These are phyloP conservation scores for Dimargaris verticillata DNA, from an alignment of 192 early-diverging fungal genomes.

Conservation along the genomic window DNA sequence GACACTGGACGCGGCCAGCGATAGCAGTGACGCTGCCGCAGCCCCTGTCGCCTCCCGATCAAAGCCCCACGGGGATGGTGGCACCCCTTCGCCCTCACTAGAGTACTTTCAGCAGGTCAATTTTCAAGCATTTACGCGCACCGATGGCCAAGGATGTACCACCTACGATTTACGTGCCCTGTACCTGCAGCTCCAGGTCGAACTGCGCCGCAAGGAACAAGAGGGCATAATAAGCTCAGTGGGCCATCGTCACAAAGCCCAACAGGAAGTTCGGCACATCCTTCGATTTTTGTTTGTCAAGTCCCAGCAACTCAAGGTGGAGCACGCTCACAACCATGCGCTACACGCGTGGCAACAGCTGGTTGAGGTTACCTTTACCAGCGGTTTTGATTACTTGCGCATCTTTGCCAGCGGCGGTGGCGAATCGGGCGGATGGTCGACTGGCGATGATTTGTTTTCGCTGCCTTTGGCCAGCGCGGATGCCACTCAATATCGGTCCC, in stretches of 20 bases:
- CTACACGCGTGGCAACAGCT: slow-evolving; percentile 71
- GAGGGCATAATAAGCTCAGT: slow-evolving; percentile 25
- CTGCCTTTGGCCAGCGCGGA: neutral
- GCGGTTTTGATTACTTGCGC: slow-evolving; percentile 42
- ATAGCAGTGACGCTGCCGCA: no score
- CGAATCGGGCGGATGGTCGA: neutral
- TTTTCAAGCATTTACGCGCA: slow-evolving; percentile 26
- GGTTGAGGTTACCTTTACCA: slow-evolving; percentile 49
- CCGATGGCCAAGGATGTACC: slow-evolving; percentile 36
- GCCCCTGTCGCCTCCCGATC: no score
- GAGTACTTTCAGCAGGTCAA: slow-evolving; percentile 17
- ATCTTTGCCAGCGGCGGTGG: neutral
- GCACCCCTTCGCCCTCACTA: neutral
- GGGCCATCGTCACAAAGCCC: slow-evolving; percentile 28
- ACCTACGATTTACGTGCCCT: slow-evolving; percentile 58
- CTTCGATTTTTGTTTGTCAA: slow-evolving; percentile 46
- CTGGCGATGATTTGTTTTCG: neutral
- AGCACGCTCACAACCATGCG: slow-evolving; percentile 44
- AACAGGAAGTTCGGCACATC: slow-evolving; percentile 37
- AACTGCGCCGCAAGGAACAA: slow-evolving; percentile 25
- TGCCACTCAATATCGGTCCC: no score
- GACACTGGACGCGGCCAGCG: neutral
- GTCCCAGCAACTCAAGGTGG: slow-evolving; percentile 58
- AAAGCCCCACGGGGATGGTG: neutral
- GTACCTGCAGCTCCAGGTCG: slow-evolving; percentile 34